phyloP scores from a whole-genome alignment of 139 green algal species.

The Astrephomene gubernaculifera region DNA sequence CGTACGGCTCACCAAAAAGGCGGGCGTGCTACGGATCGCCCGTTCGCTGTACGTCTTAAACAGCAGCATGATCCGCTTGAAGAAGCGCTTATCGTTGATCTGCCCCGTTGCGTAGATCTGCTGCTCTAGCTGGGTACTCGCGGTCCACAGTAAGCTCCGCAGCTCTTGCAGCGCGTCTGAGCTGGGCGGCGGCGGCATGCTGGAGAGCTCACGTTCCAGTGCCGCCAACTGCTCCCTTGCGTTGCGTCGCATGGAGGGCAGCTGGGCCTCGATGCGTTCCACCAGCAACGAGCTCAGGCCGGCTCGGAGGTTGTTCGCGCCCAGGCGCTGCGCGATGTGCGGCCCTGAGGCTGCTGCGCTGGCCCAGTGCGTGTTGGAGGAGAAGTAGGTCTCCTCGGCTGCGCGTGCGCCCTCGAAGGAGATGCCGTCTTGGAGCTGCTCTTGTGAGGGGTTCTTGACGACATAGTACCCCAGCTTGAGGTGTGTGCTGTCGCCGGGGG shows the following conservation, averaged over 20 bases:
- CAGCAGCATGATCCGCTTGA: neutral
- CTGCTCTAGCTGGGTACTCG: too few relatives aligned
- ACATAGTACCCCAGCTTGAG: conserved; percentile 40
- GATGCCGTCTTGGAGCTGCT: conserved; percentile 19
- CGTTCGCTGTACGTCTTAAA: neutral
- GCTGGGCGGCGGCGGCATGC: neutral
- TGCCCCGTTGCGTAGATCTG: neutral
- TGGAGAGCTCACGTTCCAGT: neutral
- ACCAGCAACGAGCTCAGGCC: conserved; percentile 19
- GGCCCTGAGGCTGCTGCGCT: neutral
- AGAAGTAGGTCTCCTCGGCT: conserved; percentile 5
- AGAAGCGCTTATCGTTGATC: neutral
- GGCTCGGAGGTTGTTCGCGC: neutral
- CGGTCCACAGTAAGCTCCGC: neutral
- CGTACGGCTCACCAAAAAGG: neutral
- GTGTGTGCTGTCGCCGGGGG: neutral
- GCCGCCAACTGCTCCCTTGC: neutral
- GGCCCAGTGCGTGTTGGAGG: neutral
- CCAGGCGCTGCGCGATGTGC: neutral
- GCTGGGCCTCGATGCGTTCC: neutral
- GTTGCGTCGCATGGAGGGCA: neutral
- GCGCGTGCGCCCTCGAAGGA: conserved; percentile 4
- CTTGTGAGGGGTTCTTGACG: conserved; percentile 40
- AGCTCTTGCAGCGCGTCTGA: neutral
- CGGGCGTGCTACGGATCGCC: conserved; percentile 12